Base-by-base conservation (phyloP, 2,329 filamentous ascomycete species). In the Venturia asperata region DNA sequence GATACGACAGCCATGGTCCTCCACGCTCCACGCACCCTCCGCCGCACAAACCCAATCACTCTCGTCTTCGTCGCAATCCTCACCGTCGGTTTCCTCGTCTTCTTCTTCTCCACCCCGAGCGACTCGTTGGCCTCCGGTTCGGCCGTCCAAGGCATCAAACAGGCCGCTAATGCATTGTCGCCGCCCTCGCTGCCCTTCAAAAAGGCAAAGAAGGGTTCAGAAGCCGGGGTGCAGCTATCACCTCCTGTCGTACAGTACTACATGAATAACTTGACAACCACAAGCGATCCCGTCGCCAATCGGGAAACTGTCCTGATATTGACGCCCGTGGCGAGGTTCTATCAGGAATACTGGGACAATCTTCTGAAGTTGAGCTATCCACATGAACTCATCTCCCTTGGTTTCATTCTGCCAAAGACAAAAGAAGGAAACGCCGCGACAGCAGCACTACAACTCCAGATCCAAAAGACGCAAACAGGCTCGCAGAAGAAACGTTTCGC, bases 311-410 rank as follows among this genome's bases (percentile, higher is more conserved):
- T 99, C 67, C 86, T 99, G 65, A 90, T 99, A 73, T 84, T 99
- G 67, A 97, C 94, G 1, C 94, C 94, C 11, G 87, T 99, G 78
- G 89, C 91, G 41, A 86, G 90, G 68, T 99, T 97, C 82, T 97
- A 97, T 77, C 87, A 90, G 71, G 87, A 84, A 70, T 99, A 97
- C 80, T 99, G 94, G 93, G 88, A 95, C 75, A 99, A 97, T 72
- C 82, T 99, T 37, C 76, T 92, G 70, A 85, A 85, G 74, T 83
- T 99, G 65, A 83, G 79, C 72, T 99, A 97, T 75, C 94, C 94
- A 3, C 94, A 97, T 78, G 90, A 96, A 67, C 85, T 97, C 68
- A 95, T 99, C 73, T 95, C 91, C 0, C 82, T 99, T 37, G 94
- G 91, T 47, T 99, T 97, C 79, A 97, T 99, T 73, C 87, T 96